Percentiles rank a stretch among this genome's conserved stretches.
These are phyloP conservation scores for Dryas alaskensis DNA, from an alignment of 306 rosid genomes.

Conservation along the genomic window DNA sequence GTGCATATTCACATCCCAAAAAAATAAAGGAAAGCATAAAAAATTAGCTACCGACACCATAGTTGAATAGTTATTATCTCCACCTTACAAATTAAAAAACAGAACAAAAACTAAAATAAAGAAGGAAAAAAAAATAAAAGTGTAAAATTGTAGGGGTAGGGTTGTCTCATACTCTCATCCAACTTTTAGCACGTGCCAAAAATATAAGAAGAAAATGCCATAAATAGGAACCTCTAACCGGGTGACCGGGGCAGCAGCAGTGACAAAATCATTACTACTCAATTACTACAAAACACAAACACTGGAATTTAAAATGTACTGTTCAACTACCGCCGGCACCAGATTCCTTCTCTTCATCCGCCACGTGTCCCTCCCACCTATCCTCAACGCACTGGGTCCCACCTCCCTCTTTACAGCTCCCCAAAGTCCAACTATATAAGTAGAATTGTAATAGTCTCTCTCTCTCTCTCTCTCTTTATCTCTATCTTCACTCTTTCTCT, in stretches of 20 bases:
- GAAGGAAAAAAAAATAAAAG: background rate
- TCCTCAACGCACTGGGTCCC: constrained; percentile 17
- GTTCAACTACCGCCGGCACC: constrained; percentile 4
- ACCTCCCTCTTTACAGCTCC: background rate
- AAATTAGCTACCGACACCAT: too few species aligned
- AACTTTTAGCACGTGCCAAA: constrained; percentile 9
- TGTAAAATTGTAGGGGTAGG: constrained; percentile 3
- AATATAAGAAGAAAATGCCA: background rate
- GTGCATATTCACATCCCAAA: too few species aligned
- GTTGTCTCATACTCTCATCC: background rate
- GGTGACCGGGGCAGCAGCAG: background rate
- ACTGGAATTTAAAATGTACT: background rate
- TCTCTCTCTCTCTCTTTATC: background rate
- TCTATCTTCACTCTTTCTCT: background rate
- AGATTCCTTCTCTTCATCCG: background rate
- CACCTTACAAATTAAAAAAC: background rate
- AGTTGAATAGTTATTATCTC: too few species aligned
- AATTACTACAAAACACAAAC: background rate
- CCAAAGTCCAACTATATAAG: constrained; percentile 2
- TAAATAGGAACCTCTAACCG: constrained; percentile 1
- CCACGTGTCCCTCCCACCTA: constrained; percentile 9
- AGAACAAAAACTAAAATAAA: background rate
- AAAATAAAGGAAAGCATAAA: too few species aligned
- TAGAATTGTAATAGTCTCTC: too few species aligned
- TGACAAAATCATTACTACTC: constrained; percentile 17